Evolutionary conservation across 257 asterid genomes (phyloP).

Genomic region (Penstemon barbatus): DNA sequence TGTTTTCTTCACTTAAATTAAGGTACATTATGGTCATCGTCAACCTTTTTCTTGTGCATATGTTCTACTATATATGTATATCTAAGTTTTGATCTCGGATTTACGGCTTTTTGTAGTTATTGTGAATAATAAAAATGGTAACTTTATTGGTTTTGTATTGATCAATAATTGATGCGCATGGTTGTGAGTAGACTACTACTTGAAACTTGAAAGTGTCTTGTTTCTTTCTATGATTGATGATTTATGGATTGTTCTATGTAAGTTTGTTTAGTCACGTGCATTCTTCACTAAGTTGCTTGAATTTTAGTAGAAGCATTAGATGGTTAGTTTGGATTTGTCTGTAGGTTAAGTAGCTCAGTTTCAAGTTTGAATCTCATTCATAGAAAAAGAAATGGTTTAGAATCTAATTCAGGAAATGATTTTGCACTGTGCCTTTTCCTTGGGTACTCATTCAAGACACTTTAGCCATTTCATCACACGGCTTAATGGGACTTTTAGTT

Average conservation of each 20-base stretch:
- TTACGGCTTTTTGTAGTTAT: slow-evolving; percentile 32
- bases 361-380: slow-evolving; percentile 10
- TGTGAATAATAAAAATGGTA: slow-evolving; percentile 48
- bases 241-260: not conserved
- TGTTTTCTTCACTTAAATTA: slow-evolving; percentile 13
- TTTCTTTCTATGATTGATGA: slow-evolving; percentile 1
- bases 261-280: slow-evolving; percentile 39
- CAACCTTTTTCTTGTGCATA: slow-evolving; percentile 39
- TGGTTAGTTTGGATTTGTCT: slow-evolving; percentile 22
- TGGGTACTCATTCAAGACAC: too few species aligned
- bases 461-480: too few species aligned
- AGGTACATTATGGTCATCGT: slow-evolving; percentile 42
- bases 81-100: slow-evolving; percentile 39
- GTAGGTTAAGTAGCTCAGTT: slow-evolving; percentile 11
- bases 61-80: slow-evolving; percentile 34
- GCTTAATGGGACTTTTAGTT: too few species aligned
- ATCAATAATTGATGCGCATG: slow-evolving; percentile 46
- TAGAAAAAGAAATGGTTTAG: too few species aligned
- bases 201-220: not conserved
- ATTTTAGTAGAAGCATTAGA: slow-evolving; percentile 21
- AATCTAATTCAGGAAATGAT: too few species aligned
- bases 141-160: slow-evolving; percentile 30
- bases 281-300: slow-evolving; percentile 21
- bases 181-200: slow-evolving; percentile 23
- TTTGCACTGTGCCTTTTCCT: too few species aligned